Evolutionary conservation across 2,329 filamentous ascomycete species (phyloP).

Genomic region (Monosporascus cannonballus): DNA sequence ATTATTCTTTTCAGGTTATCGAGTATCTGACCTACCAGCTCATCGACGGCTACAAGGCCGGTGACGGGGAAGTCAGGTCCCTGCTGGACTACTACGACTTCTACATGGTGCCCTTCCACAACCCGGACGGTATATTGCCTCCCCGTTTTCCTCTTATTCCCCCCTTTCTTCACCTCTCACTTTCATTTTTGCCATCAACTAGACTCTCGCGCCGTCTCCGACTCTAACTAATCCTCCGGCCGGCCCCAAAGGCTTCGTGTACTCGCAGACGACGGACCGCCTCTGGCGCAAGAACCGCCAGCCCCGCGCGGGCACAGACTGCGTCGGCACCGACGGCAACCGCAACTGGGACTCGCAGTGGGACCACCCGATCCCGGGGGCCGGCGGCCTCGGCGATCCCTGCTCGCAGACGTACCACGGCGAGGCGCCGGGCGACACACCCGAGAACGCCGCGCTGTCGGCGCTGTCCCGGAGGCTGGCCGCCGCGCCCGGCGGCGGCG

Average conservation of each 20-base stretch:
- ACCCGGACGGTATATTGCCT: constrained; percentile 48
- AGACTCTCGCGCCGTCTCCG: neutral
- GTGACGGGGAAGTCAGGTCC: constrained; percentile 28
- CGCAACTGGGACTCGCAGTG: constrained; percentile 48
- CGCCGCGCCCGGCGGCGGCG: constrained; percentile 21
- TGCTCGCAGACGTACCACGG: constrained; percentile 42
- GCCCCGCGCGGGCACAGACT: constrained; percentile 27
- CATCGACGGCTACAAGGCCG: constrained; percentile 33
- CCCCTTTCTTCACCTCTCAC: neutral
- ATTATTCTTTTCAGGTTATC: constrained; percentile 20
- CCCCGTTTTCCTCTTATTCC: neutral
- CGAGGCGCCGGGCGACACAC: constrained; percentile 31
- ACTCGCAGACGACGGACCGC: constrained; percentile 49
- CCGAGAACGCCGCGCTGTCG: constrained; percentile 40
- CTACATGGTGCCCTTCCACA: constrained; percentile 58
- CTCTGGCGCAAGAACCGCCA: constrained; percentile 55
- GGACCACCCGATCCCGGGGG: constrained; percentile 30
- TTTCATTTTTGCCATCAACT: neutral
- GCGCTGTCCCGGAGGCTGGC: constrained; percentile 25
- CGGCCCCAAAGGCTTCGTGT: constrained; percentile 44
- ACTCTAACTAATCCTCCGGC: neutral
- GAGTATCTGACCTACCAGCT: constrained; percentile 44
- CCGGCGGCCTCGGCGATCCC: constrained; percentile 41
- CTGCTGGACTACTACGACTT: constrained; percentile 56
- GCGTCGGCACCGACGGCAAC: constrained; percentile 47